Percentiles rank a stretch among this genome's conserved stretches.
phyloP scores from a whole-genome alignment of 2,329 filamentous ascomycete species.

The Penicillium sumatraense region DNA sequence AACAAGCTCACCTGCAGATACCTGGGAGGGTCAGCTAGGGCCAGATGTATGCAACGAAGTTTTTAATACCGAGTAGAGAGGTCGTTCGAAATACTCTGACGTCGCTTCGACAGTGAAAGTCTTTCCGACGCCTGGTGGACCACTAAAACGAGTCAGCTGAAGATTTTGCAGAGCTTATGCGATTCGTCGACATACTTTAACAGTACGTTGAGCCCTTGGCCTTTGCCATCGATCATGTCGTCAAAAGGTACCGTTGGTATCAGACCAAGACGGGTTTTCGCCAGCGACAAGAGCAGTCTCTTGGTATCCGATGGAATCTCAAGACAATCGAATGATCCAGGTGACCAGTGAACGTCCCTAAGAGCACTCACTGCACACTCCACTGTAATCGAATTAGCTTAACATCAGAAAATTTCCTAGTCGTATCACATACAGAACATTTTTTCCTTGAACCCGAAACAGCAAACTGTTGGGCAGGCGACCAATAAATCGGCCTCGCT shows the following conservation, averaged over 20 bases:
- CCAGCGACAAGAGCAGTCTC: constrained; percentile 20
- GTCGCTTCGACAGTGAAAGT: constrained; percentile 41
- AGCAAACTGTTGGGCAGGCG: constrained; percentile 24
- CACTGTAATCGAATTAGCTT: constrained; percentile 14
- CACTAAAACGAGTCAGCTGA: constrained; percentile 14
- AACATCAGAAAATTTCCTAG: constrained; percentile 2
- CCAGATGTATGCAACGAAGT: background rate
- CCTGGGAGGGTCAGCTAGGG: constrained; percentile 17
- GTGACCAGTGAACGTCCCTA: constrained; percentile 5
- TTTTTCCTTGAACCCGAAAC: constrained; percentile 28
- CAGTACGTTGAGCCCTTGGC: constrained; percentile 34
- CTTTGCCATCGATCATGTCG: constrained; percentile 40
- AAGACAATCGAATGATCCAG: constrained; percentile 24
- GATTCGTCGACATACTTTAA: constrained; percentile 24
- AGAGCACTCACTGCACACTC: constrained; percentile 16
- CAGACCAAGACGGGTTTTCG: constrained; percentile 19
- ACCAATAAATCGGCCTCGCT: constrained; percentile 22
- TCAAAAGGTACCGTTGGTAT: constrained; percentile 28
- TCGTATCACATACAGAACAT: constrained; percentile 24
- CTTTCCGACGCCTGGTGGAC: constrained; percentile 29
- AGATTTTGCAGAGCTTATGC: constrained; percentile 5
- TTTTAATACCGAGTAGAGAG: constrained; percentile 25
- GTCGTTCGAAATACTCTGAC: constrained; percentile 31
- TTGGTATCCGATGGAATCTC: constrained; percentile 26
- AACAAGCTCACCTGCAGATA: constrained; percentile 24